Conservation (phyloP, 345 rosid species). For the Salix arbutifolia region DNA sequence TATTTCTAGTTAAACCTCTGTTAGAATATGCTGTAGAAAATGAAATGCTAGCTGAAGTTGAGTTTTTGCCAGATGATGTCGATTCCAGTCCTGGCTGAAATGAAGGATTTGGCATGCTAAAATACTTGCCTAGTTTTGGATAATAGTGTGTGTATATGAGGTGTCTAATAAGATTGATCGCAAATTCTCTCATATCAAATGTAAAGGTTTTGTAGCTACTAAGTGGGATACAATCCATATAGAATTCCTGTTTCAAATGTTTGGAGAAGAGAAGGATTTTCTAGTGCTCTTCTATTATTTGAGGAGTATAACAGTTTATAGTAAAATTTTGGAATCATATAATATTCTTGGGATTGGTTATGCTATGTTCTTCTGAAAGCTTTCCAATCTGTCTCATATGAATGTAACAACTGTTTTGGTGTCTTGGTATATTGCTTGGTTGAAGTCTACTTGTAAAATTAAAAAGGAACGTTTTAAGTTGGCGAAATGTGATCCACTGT, state of each 20-base stretch:
- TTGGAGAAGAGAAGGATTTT: neutral
- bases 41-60: constrained; percentile 1
- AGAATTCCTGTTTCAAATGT: neutral
- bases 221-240: neutral
- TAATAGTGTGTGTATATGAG: too few species aligned
- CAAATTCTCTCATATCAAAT: too few species aligned
- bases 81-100: neutral
- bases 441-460: neutral
- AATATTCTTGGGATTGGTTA: neutral
- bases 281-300: neutral
- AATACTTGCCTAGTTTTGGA: neutral
- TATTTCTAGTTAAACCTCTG: neutral
- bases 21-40: neutral
- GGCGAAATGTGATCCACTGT: neutral
- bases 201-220: neutral
- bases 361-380: neutral
- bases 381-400: neutral
- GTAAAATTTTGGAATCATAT: neutral
- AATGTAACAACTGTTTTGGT: neutral
- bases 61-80: neutral
- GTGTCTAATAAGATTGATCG: too few species aligned
- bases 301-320: neutral
- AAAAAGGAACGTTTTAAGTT: neutral
- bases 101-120: neutral
- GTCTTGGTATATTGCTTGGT: neutral